Evolutionary conservation across 2,329 filamentous ascomycete genomes (phyloP).

Genomic region (Arthrobotrys iridis): DNA sequence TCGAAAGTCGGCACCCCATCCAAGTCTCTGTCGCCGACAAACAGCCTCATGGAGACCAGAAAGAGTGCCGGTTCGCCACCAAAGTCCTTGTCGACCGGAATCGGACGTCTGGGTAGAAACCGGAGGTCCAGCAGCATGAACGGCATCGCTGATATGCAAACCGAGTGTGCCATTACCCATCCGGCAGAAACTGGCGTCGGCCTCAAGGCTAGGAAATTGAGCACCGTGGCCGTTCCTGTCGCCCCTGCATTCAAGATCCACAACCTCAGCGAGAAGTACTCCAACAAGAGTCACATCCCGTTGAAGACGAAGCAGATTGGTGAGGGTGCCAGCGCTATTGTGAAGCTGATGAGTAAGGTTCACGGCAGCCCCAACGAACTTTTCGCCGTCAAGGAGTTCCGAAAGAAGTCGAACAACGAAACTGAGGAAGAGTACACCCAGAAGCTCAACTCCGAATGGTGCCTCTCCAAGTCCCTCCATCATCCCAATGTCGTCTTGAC

Average conservation of each 20-base stretch:
- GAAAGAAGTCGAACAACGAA: constrained; percentile 75
- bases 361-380: constrained; percentile 73
- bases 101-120: constrained; percentile 59
- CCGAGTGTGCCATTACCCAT: constrained; percentile 62
- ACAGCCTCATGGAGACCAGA: constrained; percentile 63
- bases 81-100: constrained; percentile 55
- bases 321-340: constrained; percentile 83
- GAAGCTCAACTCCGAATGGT: constrained; percentile 91
- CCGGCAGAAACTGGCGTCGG: constrained; percentile 76
- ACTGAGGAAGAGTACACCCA: constrained; percentile 79
- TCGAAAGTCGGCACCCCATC: constrained; percentile 61
- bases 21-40: constrained; percentile 66
- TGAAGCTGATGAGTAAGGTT: constrained; percentile 77
- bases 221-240: constrained; percentile 74
- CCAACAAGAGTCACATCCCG: constrained; percentile 69
- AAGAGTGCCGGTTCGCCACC: constrained; percentile 54
- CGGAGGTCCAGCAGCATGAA: constrained; percentile 66
- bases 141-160: constrained; percentile 59
- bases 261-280: constrained; percentile 75
- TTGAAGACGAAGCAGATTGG: constrained; percentile 72
- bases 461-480: constrained; percentile 82
- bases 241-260: constrained; percentile 70
- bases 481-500: constrained; percentile 90
- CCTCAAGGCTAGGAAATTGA: constrained; percentile 80
- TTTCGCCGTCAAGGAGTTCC: constrained; percentile 89